Evolutionary conservation across 2,329 filamentous ascomycete species (phyloP).

Genomic region (Apiospora sp.): DNA sequence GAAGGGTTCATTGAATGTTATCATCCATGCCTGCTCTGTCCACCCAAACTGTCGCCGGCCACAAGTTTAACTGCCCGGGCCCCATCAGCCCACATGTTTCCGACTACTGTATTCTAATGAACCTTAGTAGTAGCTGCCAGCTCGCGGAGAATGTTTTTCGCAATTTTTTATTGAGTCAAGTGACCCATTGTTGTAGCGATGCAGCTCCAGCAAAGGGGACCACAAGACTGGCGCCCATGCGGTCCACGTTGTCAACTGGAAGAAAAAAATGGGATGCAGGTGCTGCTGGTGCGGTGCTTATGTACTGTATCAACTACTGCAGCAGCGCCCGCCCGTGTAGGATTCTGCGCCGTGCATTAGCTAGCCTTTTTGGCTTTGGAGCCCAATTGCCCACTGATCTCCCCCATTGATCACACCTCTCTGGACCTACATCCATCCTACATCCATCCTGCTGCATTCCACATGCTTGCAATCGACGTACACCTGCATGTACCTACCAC

Average conservation of each 20-base stretch:
- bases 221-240: conserved; percentile 4
- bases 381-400: conserved; percentile 18
- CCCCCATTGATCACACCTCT: conserved; percentile 22
- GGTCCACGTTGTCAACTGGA: conserved; percentile 18
- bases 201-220: conserved; percentile 20
- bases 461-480: conserved; percentile 5
- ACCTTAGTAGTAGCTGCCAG: conserved; percentile 9
- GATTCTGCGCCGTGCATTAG: conserved; percentile 21
- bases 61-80: conserved; percentile 17
- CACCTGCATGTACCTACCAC: neutral
- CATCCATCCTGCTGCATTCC: neutral
- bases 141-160: neutral
- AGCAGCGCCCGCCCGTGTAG: neutral
- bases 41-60: neutral
- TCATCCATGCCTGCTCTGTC: neutral
- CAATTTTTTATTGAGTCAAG: neutral
- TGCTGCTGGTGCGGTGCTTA: neutral
- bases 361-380: conserved; percentile 8
- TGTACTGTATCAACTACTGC: neutral
- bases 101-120: conserved; percentile 14
- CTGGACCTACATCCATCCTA: conserved; percentile 9
- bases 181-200: conserved; percentile 11
- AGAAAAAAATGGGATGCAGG: conserved; percentile 2
- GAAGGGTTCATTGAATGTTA: conserved; percentile 20
- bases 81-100: conserved; percentile 6